Evolutionary conservation across 1,139 yeast genomes (phyloP), one percentile per base, ranked within the genome.

Genomic region (Torulaspora globosa): DNA sequence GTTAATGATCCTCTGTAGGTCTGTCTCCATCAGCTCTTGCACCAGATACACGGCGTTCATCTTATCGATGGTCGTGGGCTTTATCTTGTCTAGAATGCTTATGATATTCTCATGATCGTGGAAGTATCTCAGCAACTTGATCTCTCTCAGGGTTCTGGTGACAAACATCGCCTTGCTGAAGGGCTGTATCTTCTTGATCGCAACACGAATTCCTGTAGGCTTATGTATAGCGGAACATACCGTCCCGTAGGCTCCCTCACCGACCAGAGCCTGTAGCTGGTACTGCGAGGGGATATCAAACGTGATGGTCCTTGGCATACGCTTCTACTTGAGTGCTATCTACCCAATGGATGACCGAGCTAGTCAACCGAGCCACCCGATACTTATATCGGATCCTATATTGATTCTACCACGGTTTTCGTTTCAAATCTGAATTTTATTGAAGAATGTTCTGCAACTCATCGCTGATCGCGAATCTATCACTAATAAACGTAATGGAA

Each of bases 221-320:
- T 76, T 74, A 64, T 90, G 94, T 55, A 80, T 76, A 27, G 97
- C 98, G 1, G 95, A 82, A 60, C 96, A 90, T 3, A 92, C 98
- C 7, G 90, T 82, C 15, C 98, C 98, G 64, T 92, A 92, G 0
- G 98, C 97, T 2, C 98, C 98, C 62, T 94, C 97, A 19, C 98
- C 98, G 29, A 92, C 74, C 50, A 90, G 80, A 57, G 86, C 94
- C 36, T 82, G 72, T 41, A 90, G 80, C 65, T 87, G 88, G 66
- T 90, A 90, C 60, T 86, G 88, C 49, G 86, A 87, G 36, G 94
- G 83, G 21, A 92, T 94, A 61, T 89, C 88, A 71, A 90, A 90
- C 15, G 90, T 77, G 44, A 85, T 78, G 51, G 79, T 78, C 46
- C 84, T 59, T 23, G 66, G 54, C 63, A 62, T 61, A 15, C 19